Evolutionary conservation across 148 eudicot genomes (phyloP), one percentile per base, ranked within the genome.

Genomic region (Fagopyrum esculentum): DNA sequence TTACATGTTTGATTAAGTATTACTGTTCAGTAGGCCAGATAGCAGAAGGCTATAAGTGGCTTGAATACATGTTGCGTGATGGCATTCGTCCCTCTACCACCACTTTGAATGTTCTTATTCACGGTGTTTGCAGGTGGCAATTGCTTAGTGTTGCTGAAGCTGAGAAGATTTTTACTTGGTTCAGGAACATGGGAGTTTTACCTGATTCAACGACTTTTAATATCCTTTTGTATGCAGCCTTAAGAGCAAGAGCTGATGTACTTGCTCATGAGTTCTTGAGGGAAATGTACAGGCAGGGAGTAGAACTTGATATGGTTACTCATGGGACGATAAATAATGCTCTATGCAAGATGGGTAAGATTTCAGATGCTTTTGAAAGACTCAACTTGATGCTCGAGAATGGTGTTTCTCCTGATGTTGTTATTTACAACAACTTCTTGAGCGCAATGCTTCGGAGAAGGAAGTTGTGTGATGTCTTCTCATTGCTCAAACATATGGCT

Each of bases 1-100:
- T 50, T 44, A 90, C 95, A 52, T 88, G 83, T 77, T 82, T 88
- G 83, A 77, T 90, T 69, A 82, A 85, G 73, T 85, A 86, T 78
- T 88, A 71, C 57, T 79, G 87, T 78, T 69, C 59, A 61, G 68
- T 69, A 66, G 83, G 87, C 44, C 77, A 80, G 40, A 46, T 85
- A 47, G n/a, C 56, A 17, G 86, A 83, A 74, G 78, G 90, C 72
- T 78, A 82, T 9, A 22, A 79, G 79, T 77, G 85, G 71, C 69
- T 86, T 77, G 69, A 84, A 60, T 72, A 71, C 68, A 84, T 87
- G 89, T 47, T 84, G 17, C 19, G 9, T 72, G 74, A 64, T 74
- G 86, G 86, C 74, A 87, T 83, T 74, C 73, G 45, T 54, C 89
- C 88, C 4, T 80, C 80, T 35, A 69, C 79, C 16, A 74, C 79